Evolutionary conservation across 2,329 filamentous ascomycete genomes (phyloP), one percentile per base, ranked within the genome.

Genomic region (Trichoderma afroharzianum): DNA sequence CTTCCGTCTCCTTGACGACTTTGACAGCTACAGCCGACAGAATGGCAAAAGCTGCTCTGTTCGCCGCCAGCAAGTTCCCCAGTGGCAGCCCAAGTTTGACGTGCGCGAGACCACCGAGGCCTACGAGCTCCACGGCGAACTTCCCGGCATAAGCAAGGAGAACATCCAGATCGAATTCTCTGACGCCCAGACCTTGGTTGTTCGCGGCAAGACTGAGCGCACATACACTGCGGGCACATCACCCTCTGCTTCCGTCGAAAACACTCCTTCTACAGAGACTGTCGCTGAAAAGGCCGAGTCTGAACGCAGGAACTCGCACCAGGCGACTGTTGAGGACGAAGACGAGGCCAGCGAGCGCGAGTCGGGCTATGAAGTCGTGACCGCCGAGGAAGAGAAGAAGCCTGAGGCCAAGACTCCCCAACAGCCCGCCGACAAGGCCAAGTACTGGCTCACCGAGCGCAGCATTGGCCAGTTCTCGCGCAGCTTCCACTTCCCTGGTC

Each of bases 121-220:
- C 74, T 95, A 94, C 79, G 91, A 95, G 81, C 90, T 95, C 24
- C 89, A 95, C 76, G 93, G 93, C 77, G 93, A 95, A 81, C 88
- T 95, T 6, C 91, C 93, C 0, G 93, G 93, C 70, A 85, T 95
- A 76, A 87, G 88, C 74, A 92, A 93, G 82, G 89, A 93, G 76
- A 85, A 94, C 77, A 84, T 96, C 77, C 84, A 87, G 79, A 92
- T 95, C 78, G 92, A 95, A 78, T 95, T 95, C 85, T 90, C 89
- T 72, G 92, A 95, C 79, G 85, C 87, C 55, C 90, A 93, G 82
- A 94, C 92, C 18, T 83, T 95, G 57, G 86, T 89, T 74, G 85
- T 96, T 79, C 88, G 88, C 71, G 93, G 93, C 77, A 88, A 86
- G 74, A 86, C 89, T 70, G 92, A 94, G 82, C 88, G 90, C 75